Percentiles rank a stretch among this genome's conserved stretches.
phyloP scores from a whole-genome alignment of 495 filamentous ascomycete genomes.

The Podospora didyma region DNA sequence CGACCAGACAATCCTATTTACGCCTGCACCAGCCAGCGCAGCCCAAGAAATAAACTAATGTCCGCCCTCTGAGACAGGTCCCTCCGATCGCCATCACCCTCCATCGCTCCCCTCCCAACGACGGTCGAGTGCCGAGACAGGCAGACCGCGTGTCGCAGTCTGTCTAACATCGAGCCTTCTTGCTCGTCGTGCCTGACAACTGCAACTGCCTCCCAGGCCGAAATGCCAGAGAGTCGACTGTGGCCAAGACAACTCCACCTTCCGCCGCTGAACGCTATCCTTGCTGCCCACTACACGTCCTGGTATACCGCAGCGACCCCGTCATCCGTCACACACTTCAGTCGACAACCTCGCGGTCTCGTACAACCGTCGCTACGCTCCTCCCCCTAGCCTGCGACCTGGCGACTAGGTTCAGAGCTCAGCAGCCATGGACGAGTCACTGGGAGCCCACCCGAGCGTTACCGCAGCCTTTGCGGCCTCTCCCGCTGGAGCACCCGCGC shows the following conservation, averaged over 20 bases:
- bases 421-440: constrained; percentile 27
- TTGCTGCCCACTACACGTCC: background rate
- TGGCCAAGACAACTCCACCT: background rate
- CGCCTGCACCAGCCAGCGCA: background rate
- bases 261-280: background rate
- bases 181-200: background rate
- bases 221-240: constrained; percentile 6
- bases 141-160: constrained; percentile 8
- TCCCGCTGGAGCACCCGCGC: constrained; percentile 12
- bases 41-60: background rate
- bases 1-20: background rate
- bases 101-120: background rate
- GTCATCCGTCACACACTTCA: background rate
- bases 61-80: background rate
- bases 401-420: background rate
- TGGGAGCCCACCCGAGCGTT: constrained; percentile 19
- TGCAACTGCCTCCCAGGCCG: background rate
- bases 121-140: constrained; percentile 1
- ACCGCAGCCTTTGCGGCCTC: constrained; percentile 21
- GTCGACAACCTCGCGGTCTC: background rate
- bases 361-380: background rate
- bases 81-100: background rate
- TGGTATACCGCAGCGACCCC: background rate
- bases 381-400: background rate
- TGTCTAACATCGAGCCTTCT: background rate